Conservation (phyloP, 2,329 filamentous ascomycete species). For the Neoascochyta sp. region DNA sequence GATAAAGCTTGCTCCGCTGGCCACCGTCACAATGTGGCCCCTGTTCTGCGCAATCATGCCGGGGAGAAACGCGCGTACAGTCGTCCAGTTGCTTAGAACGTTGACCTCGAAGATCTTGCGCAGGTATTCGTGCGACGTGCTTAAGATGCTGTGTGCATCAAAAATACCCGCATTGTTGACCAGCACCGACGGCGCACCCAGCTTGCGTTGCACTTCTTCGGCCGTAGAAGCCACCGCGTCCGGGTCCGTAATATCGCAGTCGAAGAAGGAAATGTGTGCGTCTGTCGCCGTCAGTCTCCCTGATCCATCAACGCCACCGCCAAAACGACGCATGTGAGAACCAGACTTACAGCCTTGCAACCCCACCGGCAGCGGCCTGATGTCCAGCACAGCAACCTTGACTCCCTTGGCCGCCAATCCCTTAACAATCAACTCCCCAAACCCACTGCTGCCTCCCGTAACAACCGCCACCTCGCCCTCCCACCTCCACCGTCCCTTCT, state of each 20-base stretch:
- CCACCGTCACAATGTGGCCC: constrained; percentile 56
- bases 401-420: constrained; percentile 24
- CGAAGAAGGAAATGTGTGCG: constrained; percentile 27
- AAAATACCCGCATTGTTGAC: constrained; percentile 39
- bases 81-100: constrained; percentile 37
- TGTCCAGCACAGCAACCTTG: constrained; percentile 34
- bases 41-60: constrained; percentile 36
- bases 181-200: constrained; percentile 33
- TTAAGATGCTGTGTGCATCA: constrained; percentile 28
- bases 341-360: constrained; percentile 25
- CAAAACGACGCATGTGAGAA: not conserved
- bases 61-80: constrained; percentile 34
- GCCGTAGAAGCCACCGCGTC: constrained; percentile 24
- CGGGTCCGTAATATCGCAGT: constrained; percentile 35
- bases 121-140: constrained; percentile 28
- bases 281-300: constrained; percentile 15
- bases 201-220: constrained; percentile 13
- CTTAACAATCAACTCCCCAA: constrained; percentile 32
- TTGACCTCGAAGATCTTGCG: constrained; percentile 38
- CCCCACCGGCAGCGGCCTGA: constrained; percentile 25
- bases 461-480: constrained; percentile 34
- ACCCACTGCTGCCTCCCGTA: constrained; percentile 38
- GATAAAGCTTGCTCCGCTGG: constrained; percentile 52
- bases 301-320: not conserved
- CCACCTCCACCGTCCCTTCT: constrained; percentile 36